Base-by-base conservation (phyloP, 164 flowering plant genomes). In the Magnolia sinica region DNA sequence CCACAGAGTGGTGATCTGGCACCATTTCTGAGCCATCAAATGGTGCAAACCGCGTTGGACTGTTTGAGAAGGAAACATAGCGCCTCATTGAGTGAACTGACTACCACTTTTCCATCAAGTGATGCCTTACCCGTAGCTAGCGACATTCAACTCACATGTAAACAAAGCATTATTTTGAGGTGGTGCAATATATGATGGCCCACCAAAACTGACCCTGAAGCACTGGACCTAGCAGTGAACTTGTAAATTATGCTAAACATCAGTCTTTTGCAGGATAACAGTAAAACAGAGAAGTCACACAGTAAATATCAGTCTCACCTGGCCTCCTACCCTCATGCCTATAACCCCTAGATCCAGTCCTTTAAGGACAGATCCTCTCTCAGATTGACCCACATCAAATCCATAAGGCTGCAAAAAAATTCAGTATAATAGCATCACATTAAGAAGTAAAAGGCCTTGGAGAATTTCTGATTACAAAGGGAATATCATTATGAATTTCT, bases 261-360 rank as follows among this genome's bases (percentile, higher is more conserved):
- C 61, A 29, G 51, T 14, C 45, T 37, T 16, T 2, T 7, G 13
- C 8, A 24, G 50, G 29, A n/a, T n/a, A 70, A 50, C 58, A 49
- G 18, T 0, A 20, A 9, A 24, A 27, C 52, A 51, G 8, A 23
- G 8, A 18, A 58, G 61, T 14, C 45, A 72, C 58, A 69, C 58
- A 18, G 23, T 70, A 59, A 49, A 50, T 22, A 71, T 19, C 27
- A 23, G 58, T 76, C 81, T 87, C 76, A 93, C 98, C 96, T 93
- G 98, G 18, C 99, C 99, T 74, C 98, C 98, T 1, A 93, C 98
- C 4, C 83, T 84, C 99, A 95, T 93, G 85, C 99, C 99, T 87
- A 89, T 63, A 76, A 93, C 98, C 58, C 99, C 99, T 23, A 92
- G 81, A 79, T 95, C 99, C 74, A 95, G 85, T 72, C 99, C 99